phyloP scores from a whole-genome alignment of 176 grass and related monocot species.

The Canna indica region DNA sequence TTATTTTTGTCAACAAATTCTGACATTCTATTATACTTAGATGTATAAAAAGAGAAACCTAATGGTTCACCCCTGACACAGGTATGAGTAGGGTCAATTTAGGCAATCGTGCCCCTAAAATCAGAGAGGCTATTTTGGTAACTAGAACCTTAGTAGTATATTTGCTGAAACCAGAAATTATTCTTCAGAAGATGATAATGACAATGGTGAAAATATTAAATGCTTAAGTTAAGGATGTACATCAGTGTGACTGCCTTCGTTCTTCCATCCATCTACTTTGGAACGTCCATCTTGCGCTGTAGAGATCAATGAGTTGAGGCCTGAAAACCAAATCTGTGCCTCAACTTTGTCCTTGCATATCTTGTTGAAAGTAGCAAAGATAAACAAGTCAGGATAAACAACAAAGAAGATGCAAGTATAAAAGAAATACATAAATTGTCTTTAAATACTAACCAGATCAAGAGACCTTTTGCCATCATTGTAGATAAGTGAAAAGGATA shows the following conservation, averaged over 20 bases:
- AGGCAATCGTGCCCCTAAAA: too few relatives aligned
- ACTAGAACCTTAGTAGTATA: too few relatives aligned
- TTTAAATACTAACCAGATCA: slow-evolving; percentile 12
- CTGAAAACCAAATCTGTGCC: slow-evolving; percentile 12
- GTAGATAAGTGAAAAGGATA: slow-evolving; percentile 14
- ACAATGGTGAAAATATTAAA: not conserved
- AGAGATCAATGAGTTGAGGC: slow-evolving; percentile 14
- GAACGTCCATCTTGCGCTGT: slow-evolving; percentile 5
- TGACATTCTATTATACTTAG: too few relatives aligned
- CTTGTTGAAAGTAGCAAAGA: not conserved
- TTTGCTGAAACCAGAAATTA: not conserved
- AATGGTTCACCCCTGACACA: too few relatives aligned
- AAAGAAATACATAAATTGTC: not conserved
- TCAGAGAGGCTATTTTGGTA: too few relatives aligned
- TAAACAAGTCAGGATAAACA: not conserved
- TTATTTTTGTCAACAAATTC: too few relatives aligned
- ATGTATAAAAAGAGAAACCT: too few relatives aligned
- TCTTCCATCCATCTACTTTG: slow-evolving; percentile 25
- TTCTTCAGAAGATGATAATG: too few relatives aligned
- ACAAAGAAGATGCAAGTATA: not conserved
- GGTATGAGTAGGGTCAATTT: too few relatives aligned
- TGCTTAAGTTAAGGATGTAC: slow-evolving; percentile 1
- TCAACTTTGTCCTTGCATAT: slow-evolving; percentile 26
- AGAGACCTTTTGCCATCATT: slow-evolving; percentile 8
- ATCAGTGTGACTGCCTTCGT: slow-evolving; percentile 13